Evolutionary conservation across 441 rosid species (phyloP).

Genomic region (Manihot esculenta): DNA sequence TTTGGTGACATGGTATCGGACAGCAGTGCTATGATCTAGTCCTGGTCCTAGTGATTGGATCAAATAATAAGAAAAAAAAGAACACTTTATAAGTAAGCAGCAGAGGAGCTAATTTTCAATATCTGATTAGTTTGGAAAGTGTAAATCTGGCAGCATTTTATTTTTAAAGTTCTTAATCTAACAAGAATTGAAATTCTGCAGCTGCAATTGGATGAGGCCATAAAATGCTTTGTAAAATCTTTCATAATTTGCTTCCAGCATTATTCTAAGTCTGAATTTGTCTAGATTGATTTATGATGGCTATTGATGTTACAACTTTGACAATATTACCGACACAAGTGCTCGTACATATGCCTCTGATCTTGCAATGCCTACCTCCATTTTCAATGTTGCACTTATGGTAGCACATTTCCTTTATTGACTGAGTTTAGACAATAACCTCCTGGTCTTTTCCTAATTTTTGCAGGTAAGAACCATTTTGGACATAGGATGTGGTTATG

Average conservation of each 20-base stretch:
- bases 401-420: neutral
- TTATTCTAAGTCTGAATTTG: neutral
- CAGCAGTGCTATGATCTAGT: neutral
- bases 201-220: neutral
- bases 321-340: neutral
- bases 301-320: neutral
- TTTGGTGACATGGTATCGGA: neutral
- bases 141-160: neutral
- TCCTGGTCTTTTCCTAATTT: conserved; percentile 7
- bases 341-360: too few species aligned
- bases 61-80: neutral
- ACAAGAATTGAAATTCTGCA: neutral
- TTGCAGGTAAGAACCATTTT: conserved; percentile 87
- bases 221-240: neutral
- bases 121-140: neutral
- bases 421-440: neutral
- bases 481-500: conserved; percentile 98
- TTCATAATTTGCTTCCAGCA: too few species aligned
- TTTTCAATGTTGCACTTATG: neutral
- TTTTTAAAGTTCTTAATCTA: neutral
- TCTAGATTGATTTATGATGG: neutral
- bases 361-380: neutral
- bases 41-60: neutral
- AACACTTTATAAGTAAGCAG: neutral
- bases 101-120: neutral